Evolutionary conservation across 2,329 filamentous ascomycete species (phyloP), one percentile per base, ranked within the genome.

Genomic region (Ceratocystis cubensis): DNA sequence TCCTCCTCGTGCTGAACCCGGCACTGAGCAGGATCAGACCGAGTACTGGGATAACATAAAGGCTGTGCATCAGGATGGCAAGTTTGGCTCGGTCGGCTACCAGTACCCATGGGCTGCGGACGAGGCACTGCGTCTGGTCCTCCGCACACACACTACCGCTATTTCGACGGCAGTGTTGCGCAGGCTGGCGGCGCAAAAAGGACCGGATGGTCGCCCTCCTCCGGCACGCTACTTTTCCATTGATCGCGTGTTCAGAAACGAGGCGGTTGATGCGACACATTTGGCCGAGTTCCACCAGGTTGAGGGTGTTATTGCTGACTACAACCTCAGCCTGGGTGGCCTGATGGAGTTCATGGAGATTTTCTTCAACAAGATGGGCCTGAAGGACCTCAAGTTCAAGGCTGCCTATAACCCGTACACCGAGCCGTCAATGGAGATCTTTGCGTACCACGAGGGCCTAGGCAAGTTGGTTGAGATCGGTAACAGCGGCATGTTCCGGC

Each of bases 201-300:
- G 89, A 15, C 89, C 90, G 4, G 82, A 86, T 71, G 84, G 84
- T 61, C 78, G 80, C 64, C 81, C 82, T 61, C 83, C 82, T 17
- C 82, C 84, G 45, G 91, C 91, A n/a, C 87, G 92, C 69, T 97
- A 96, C 80, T 99, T 99, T 81, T 96, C 91, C 69, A 99, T 99
- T 75, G 94, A 99, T 77, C 86, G 94, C 65, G 94, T 99, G 69
- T 99, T 99, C 87, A 86, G 91, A 71, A 99, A 99, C 76, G 94
- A 99, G 78, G 91, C 91, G 2, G 92, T 99, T 67, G 94, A 99
- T 73, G 92, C 92, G 15, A 99, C 94, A 7, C 94, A 99, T 80
- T 78, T 99, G 73, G 92, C 91, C 48, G 94, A 99, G 77, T 99
- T 99, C 82, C 94, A 99, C 78, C 94, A 99, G 75, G 90, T 97